phyloP scores from a whole-genome alignment of 345 rosid species.

The thale cress (Arabidopsis thaliana) region DNA sequence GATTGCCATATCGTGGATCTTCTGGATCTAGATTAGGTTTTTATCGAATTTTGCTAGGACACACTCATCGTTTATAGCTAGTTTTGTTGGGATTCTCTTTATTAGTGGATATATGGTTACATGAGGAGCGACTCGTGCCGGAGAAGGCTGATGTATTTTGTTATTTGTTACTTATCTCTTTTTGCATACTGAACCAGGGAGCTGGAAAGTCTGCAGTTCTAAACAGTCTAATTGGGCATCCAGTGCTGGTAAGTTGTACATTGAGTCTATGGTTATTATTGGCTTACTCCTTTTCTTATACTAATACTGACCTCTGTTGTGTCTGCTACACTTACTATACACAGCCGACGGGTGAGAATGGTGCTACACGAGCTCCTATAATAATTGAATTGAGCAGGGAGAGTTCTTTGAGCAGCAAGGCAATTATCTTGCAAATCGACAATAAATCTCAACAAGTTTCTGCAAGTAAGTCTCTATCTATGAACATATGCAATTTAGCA shows the following conservation, averaged over 20 bases:
- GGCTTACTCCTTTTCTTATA: neutral
- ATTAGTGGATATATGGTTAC: slow-evolving; percentile 6
- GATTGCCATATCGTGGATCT: slow-evolving; percentile 41
- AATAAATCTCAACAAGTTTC: slow-evolving; percentile 92
- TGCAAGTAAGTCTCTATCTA: slow-evolving; percentile 66
- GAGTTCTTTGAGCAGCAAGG: slow-evolving; percentile 73
- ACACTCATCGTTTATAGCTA: slow-evolving; percentile 8
- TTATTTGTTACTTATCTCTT: slow-evolving; percentile 17
- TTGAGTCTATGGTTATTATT: slow-evolving; percentile 9
- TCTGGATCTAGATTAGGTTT: slow-evolving; percentile 44
- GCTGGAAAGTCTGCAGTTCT: slow-evolving; percentile 97
- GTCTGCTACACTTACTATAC: slow-evolving; percentile 29
- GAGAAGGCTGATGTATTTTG: slow-evolving; percentile 29
- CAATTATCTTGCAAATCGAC: slow-evolving; percentile 84
- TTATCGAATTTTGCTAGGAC: slow-evolving; percentile 10
- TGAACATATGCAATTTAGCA: slow-evolving; percentile 27
- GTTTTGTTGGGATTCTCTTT: neutral
- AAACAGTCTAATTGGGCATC: slow-evolving; percentile 97
- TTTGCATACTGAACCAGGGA: slow-evolving; percentile 62
- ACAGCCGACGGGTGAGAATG: slow-evolving; percentile 99
- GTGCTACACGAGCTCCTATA: slow-evolving; percentile 98
- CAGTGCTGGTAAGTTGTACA: slow-evolving; percentile 74
- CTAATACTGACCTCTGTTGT: slow-evolving; percentile 19
- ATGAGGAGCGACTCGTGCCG: neutral
- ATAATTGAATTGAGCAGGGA: slow-evolving; percentile 72